These are phyloP conservation scores for Citrus trifoliata DNA, from an alignment of 345 rosid species.

Conservation along the genomic window DNA sequence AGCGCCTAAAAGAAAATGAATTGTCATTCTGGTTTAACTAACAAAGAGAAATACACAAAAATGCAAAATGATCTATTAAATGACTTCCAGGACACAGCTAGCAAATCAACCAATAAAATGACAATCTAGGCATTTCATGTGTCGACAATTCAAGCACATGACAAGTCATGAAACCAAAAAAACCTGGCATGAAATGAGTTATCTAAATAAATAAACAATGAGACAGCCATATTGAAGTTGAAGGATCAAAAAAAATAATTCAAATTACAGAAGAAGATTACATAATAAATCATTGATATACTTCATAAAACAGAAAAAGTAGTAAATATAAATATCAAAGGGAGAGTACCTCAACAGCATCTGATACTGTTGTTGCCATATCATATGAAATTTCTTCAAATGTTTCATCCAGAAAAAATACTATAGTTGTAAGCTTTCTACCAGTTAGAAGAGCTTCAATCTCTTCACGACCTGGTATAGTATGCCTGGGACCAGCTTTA, in stretches of 20 bases:
- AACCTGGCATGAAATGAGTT: background rate
- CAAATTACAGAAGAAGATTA: background rate
- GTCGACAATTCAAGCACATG: background rate
- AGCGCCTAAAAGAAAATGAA: background rate
- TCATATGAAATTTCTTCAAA: constrained; percentile 97
- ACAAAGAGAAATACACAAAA: background rate
- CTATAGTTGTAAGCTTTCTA: constrained; percentile 89
- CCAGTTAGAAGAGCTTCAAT: constrained; percentile 88
- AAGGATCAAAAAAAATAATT: background rate
- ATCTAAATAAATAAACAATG: background rate
- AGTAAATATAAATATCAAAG: background rate
- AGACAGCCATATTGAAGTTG: background rate
- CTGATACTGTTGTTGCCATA: constrained; percentile 92
- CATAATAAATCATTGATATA: background rate
- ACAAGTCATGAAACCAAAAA: background rate
- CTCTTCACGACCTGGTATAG: constrained; percentile 91
- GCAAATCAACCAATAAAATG: background rate
- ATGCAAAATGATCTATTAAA: background rate
- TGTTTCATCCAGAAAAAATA: constrained; percentile 94
- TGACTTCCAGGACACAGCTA: background rate
- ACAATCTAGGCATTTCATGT: background rate
- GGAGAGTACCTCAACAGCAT: constrained; percentile 91
- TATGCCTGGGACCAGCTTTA: constrained; percentile 92
- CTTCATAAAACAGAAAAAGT: background rate
- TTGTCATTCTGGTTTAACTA: background rate